Evolutionary conservation across 2,329 filamentous ascomycete species (phyloP), one percentile per base, ranked within the genome.

Genomic region (Phoma sp.): DNA sequence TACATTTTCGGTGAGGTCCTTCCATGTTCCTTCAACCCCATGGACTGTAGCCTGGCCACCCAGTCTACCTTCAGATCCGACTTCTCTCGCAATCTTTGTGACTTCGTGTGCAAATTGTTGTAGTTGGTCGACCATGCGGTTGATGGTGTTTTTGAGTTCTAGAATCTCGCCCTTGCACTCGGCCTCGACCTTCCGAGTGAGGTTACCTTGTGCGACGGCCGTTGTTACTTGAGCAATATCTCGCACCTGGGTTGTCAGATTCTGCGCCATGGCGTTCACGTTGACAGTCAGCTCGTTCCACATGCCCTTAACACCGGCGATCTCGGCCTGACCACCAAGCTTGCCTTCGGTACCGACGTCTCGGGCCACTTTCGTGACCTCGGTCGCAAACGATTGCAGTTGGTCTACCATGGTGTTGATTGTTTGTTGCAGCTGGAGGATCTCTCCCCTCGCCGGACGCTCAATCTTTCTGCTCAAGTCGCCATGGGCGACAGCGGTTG

Each of bases 401-500:
- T 86, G 81, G 61, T 87, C 84, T 72, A 88, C 85, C 85, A 88
- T 88, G 64, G 80, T 83, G 62, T 88, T 88, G 68, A 88, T 87
- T 1, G 93, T 99, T 69, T 95, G 91, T 78, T 99, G 97, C 53
- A 99, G 81, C 72, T 96, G 91, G 46, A 96, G 79, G 66, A 99
- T 98, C 78, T 99, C 95, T 69, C 93, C 93, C 74, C 92, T 87
- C 47, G 92, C 95, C 66, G 96, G 92, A 60, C 96, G 92, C 58
- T 92, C 90, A 71, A 99, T 97, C 81, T 97, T 98, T 78, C 95
- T 92, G 58, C 91, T 96, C 59, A 99, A 81, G 76, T 99, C 93
- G 70, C 93, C 93, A 74, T 90, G 91, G 45, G 93, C 93, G 58
- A 99, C 93, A 54, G 93, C 93, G 1, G 93, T 96, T 3, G 93